Evolutionary conservation across 2,329 filamentous ascomycete genomes (phyloP).

Genomic region (Nemania sp.): DNA sequence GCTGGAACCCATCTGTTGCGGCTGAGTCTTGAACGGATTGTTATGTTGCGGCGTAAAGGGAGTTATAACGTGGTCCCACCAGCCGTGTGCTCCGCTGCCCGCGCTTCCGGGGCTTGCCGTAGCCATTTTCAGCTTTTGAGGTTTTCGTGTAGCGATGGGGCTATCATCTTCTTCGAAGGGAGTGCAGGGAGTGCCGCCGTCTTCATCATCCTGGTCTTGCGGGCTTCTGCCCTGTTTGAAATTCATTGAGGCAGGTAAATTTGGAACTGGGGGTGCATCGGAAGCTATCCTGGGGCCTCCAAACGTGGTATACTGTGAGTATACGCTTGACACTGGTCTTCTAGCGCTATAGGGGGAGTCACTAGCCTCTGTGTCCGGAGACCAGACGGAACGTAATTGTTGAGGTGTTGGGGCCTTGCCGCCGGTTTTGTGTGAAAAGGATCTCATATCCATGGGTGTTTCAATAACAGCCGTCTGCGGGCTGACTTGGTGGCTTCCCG

Average conservation of each 20-base stretch:
- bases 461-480: conserved; percentile 54
- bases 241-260: conserved; percentile 54
- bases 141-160: conserved; percentile 46
- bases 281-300: conserved; percentile 34
- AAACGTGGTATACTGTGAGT: conserved; percentile 58
- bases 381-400: conserved; percentile 61
- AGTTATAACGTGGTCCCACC: conserved; percentile 79
- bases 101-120: conserved; percentile 53
- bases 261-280: conserved; percentile 63
- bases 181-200: conserved; percentile 60
- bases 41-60: conserved; percentile 62
- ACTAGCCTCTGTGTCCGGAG: conserved; percentile 63
- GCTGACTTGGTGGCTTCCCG: conserved; percentile 52
- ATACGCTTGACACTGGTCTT: conserved; percentile 62
- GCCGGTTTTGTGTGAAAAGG: conserved; percentile 30
- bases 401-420: conserved; percentile 37
- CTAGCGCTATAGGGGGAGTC: conserved; percentile 47
- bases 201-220: conserved; percentile 54
- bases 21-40: conserved; percentile 49
- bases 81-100: conserved; percentile 66
- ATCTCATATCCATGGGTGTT: conserved; percentile 44
- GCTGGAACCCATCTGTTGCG: conserved; percentile 33
- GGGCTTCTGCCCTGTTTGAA: conserved; percentile 39
- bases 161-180: conserved; percentile 72
- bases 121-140: conserved; percentile 45